Percentiles rank a stretch among this genome's conserved stretches.
Conservation (phyloP, 1,284 basidiomycete species). For the Cutaneotrichosporon sp. region DNA sequence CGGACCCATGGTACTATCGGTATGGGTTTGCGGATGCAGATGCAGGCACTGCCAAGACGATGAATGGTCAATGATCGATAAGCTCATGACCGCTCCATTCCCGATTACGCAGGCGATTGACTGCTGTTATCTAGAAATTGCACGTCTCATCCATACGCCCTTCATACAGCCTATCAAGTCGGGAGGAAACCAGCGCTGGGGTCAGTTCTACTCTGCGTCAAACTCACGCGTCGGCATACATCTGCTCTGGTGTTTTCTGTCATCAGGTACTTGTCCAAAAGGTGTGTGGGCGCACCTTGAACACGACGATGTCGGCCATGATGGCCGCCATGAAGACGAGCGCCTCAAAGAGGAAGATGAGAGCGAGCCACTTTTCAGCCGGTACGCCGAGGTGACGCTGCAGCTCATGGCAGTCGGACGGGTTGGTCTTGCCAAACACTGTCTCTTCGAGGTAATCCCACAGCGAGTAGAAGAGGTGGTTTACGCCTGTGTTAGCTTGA, state of each 20-base stretch:
- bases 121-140: no score
- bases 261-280: constrained; percentile 6
- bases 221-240: constrained; percentile 36
- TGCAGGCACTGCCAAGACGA: no score
- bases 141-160: background rate
- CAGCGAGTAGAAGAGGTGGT: constrained; percentile 52
- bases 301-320: constrained; percentile 51
- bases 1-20: no score
- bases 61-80: no score
- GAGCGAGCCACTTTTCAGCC: constrained; percentile 40
- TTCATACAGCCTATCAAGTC: constrained; percentile 13
- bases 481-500: constrained; percentile 31
- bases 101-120: no score
- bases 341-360: constrained; percentile 45
- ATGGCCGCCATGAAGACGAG: constrained; percentile 48
- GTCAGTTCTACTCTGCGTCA: background rate
- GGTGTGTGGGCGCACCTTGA: constrained; percentile 34
- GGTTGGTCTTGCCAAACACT: constrained; percentile 51
- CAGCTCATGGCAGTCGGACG: constrained; percentile 51
- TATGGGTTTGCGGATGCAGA: no score
- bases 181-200: constrained; percentile 31
- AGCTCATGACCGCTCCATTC: no score
- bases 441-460: constrained; percentile 53
- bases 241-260: constrained; percentile 34
- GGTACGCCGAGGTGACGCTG: constrained; percentile 40